Evolutionary conservation across 1,139 yeast genomes (phyloP).

Genomic region (Geotrichum fermentans): DNA sequence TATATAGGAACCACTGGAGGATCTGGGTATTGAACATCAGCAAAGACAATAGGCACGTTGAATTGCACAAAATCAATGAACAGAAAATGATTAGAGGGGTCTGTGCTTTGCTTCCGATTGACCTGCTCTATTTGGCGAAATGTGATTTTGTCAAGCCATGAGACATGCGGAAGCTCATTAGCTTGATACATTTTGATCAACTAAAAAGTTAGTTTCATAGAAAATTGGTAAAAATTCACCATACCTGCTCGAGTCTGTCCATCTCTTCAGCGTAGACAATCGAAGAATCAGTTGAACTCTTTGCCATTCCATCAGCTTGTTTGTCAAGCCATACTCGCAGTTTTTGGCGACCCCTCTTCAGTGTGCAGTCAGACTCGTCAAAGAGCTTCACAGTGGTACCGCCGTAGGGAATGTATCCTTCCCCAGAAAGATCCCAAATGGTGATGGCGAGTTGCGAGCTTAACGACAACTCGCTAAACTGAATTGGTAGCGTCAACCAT

Average conservation of each 20-base stretch:
- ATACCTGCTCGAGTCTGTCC: constrained; percentile 44
- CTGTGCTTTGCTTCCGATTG: constrained; percentile 33
- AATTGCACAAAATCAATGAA: constrained; percentile 70
- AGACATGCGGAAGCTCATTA: constrained; percentile 57
- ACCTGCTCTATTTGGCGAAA: constrained; percentile 53
- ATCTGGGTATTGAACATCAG: constrained; percentile 50
- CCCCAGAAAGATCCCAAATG: constrained; percentile 61
- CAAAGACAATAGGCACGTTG: constrained; percentile 75
- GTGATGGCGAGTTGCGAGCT: constrained; percentile 57
- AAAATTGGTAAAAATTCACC: neutral
- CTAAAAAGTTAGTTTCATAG: constrained; percentile 18
- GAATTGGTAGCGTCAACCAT: constrained; percentile 66
- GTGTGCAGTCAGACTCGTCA: constrained; percentile 43
- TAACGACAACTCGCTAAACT: constrained; percentile 61
- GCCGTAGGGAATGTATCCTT: constrained; percentile 51
- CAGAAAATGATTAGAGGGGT: constrained; percentile 43
- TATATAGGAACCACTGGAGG: constrained; percentile 28
- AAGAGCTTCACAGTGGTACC: constrained; percentile 58
- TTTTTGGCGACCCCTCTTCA: constrained; percentile 56
- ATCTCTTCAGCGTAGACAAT: constrained; percentile 32
- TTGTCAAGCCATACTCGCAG: constrained; percentile 41
- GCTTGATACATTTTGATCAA: constrained; percentile 60
- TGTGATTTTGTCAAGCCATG: constrained; percentile 74
- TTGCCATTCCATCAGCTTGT: constrained; percentile 36
- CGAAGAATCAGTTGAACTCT: constrained; percentile 32